Evolutionary conservation across 192 early-diverging fungal genomes (phyloP).

Genomic region (Chytriomyces hyalinus): DNA sequence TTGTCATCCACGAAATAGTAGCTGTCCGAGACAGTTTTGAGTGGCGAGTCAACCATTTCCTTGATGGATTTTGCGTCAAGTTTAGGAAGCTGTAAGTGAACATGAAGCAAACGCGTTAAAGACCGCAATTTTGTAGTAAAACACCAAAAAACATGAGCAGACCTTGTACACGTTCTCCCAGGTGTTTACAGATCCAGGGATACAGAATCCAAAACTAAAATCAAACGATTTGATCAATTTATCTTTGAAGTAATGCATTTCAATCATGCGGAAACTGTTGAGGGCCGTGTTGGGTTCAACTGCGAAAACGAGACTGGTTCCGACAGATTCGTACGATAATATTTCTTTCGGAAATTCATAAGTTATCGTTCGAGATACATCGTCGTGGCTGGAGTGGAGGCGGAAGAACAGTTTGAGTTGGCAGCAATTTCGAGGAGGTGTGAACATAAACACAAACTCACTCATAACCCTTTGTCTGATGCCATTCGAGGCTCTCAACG

Average conservation of each 20-base stretch:
- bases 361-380: constrained; percentile 35
- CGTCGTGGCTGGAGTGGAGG: constrained; percentile 35
- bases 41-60: constrained; percentile 52
- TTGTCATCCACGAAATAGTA: constrained; percentile 65
- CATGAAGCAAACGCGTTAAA: too few species aligned
- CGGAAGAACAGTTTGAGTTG: not conserved
- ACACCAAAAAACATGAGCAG: not conserved
- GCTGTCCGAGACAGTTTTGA: constrained; percentile 54
- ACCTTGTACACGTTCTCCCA: constrained; percentile 61
- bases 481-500: constrained; percentile 42
- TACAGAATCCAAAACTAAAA: constrained; percentile 66
- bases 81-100: constrained; percentile 16
- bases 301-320: constrained; percentile 55
- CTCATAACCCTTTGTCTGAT: constrained; percentile 24
- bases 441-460: not conserved
- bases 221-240: constrained; percentile 60
- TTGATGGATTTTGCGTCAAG: constrained; percentile 39
- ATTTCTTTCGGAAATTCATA: constrained; percentile 21
- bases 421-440: not conserved
- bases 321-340: constrained; percentile 12
- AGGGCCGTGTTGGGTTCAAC: constrained; percentile 49
- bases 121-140: not conserved
- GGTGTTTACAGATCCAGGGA: constrained; percentile 60
- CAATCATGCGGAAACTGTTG: constrained; percentile 58
- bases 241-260: constrained; percentile 60